A percentile compares a stretch with the other conserved stretches of the same genome.
phyloP scores from a whole-genome alignment of 768 basidiomycete genomes.

The Clitopilus hobsonii region DNA sequence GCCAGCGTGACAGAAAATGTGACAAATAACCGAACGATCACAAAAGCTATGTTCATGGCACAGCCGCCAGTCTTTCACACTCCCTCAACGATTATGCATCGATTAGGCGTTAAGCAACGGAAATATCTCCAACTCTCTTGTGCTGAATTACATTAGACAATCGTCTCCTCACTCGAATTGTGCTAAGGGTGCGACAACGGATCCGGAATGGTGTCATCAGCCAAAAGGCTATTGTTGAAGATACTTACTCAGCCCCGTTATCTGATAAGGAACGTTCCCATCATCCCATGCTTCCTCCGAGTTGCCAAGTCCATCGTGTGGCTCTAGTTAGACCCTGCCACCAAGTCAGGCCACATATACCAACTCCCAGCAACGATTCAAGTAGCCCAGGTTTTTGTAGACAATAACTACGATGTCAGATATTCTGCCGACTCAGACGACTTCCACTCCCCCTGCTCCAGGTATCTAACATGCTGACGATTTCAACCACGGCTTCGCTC shows the following conservation, averaged over 20 bases:
- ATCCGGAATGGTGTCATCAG: no score
- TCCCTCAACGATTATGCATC: no score
- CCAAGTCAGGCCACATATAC: constrained; percentile 1
- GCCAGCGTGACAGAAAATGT: background rate
- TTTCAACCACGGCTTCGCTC: no score
- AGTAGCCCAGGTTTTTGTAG: no score
- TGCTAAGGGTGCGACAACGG: no score
- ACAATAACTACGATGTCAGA: no score
- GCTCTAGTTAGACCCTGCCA: background rate
- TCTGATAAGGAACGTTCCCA: background rate
- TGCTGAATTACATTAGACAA: no score
- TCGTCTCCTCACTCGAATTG: no score
- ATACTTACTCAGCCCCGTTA: background rate
- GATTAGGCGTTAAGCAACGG: no score
- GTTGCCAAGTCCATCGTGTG: background rate
- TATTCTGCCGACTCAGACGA: constrained; percentile 3
- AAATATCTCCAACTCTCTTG: no score
- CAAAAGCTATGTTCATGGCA: background rate
- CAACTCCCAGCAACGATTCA: background rate
- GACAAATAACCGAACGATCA: background rate
- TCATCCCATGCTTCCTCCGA: background rate
- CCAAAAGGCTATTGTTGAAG: no score
- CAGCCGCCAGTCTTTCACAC: background rate
- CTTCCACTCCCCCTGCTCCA: constrained; percentile 11
- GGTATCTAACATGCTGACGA: constrained; percentile 1